Percentiles rank a stretch among this genome's conserved stretches.
These are phyloP conservation scores for Handroanthus guayacan DNA, from an alignment of 257 asterid species.

Conservation along the genomic window DNA sequence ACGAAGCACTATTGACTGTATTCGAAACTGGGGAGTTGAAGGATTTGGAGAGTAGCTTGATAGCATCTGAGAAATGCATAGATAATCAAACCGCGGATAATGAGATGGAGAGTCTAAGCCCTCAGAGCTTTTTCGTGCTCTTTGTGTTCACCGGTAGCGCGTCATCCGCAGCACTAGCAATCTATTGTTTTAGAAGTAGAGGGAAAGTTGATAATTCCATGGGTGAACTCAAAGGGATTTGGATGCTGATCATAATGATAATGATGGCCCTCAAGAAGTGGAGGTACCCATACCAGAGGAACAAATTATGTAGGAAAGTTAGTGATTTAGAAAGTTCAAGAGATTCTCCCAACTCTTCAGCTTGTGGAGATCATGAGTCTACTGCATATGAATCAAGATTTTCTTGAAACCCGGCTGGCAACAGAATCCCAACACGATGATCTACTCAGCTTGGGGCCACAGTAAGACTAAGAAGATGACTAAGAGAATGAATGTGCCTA, in stretches of 20 bases:
- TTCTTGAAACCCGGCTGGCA: not conserved
- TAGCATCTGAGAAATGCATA: slow-evolving; percentile 44
- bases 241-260: slow-evolving; percentile 7
- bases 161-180: slow-evolving; percentile 41
- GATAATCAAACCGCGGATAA: slow-evolving; percentile 32
- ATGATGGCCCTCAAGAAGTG: not conserved
- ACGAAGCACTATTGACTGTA: slow-evolving; percentile 43
- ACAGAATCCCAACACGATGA: too few relatives aligned
- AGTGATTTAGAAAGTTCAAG: slow-evolving; percentile 13
- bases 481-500: too few relatives aligned
- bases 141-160: slow-evolving; percentile 44
- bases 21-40: slow-evolving; percentile 41
- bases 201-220: not conserved
- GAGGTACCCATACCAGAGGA: not conserved
- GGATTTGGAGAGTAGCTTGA: slow-evolving; percentile 39
- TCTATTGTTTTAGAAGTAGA: slow-evolving; percentile 29
- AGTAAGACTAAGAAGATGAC: too few relatives aligned
- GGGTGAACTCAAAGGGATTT: slow-evolving; percentile 8
- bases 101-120: slow-evolving; percentile 43
- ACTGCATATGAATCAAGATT: not conserved
- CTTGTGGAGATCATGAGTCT: not conserved
- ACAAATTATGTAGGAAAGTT: slow-evolving; percentile 14
- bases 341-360: not conserved
- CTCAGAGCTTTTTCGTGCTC: slow-evolving; percentile 42
- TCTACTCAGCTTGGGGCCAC: too few relatives aligned